phyloP scores from a whole-genome alignment of 139 green algal genomes.

The Yamagishiella unicocca region DNA sequence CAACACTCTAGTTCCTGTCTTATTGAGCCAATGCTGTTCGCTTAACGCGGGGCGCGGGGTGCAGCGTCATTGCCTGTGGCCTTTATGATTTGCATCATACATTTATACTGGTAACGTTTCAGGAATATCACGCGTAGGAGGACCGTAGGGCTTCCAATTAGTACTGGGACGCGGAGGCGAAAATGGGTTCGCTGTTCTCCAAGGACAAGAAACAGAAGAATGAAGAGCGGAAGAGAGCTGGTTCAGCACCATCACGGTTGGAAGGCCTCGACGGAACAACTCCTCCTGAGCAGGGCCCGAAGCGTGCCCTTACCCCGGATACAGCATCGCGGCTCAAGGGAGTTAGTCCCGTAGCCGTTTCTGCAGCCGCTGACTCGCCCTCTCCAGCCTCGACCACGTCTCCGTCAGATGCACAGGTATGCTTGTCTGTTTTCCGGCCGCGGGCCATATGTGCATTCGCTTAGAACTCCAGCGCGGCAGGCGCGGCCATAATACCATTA shows the following conservation, averaged over 20 bases:
- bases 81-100: too few relatives aligned
- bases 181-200: conserved; percentile 29
- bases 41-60: too few relatives aligned
- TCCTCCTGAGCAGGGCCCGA: neutral
- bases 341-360: neutral
- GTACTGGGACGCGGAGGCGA: conserved; percentile 15
- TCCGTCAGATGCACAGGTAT: neutral
- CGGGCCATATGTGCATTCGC: too few relatives aligned
- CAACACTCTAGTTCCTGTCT: too few relatives aligned
- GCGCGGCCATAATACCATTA: too few relatives aligned
- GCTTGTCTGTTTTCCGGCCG: too few relatives aligned
- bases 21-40: too few relatives aligned
- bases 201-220: conserved; percentile 35
- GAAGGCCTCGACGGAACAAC: conserved; percentile 41
- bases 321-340: neutral
- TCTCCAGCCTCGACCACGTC: conserved; percentile 38
- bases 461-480: too few relatives aligned
- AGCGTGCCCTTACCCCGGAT: conserved; percentile 31
- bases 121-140: too few relatives aligned
- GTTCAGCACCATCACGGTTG: conserved; percentile 27
- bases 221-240: neutral
- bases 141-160: too few relatives aligned
- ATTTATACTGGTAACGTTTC: too few relatives aligned
- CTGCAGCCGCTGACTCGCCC: conserved; percentile 5
- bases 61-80: too few relatives aligned